Percentiles rank a stretch among this genome's conserved stretches.
phyloP scores from a whole-genome alignment of 345 rosid species.

The Triadica sebifera region DNA sequence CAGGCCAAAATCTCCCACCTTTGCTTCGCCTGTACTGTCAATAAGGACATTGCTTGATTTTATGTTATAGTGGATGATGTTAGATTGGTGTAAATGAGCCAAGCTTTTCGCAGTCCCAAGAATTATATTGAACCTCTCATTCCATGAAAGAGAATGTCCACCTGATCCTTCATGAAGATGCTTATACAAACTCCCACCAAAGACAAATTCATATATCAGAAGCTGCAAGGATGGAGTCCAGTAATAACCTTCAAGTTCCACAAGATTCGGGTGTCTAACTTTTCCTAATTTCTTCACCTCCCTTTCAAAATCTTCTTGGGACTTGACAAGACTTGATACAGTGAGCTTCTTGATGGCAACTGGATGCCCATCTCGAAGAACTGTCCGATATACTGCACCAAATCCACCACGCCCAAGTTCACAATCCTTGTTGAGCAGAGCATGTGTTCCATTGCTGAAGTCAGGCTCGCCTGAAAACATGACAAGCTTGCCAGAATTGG shows the following conservation, averaged over 20 bases:
- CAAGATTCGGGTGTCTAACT: constrained; percentile 71
- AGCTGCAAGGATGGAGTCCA: constrained; percentile 96
- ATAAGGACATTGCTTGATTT: constrained; percentile 89
- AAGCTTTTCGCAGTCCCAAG: constrained; percentile 86
- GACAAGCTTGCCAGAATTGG: constrained; percentile 96
- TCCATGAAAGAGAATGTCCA: constrained; percentile 69
- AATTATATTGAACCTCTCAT: constrained; percentile 77
- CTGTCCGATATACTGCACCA: constrained; percentile 89
- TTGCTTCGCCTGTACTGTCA: constrained; percentile 74
- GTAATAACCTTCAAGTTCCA: constrained; percentile 90
- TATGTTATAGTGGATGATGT: constrained; percentile 88
- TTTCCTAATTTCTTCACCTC: constrained; percentile 90
- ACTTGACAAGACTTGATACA: constrained; percentile 92
- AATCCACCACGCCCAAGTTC: constrained; percentile 98
- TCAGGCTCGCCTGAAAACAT: constrained; percentile 97
- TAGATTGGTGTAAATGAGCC: constrained; percentile 77
- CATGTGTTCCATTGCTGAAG: constrained; percentile 86
- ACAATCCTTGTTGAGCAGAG: constrained; percentile 92
- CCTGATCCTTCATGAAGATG: constrained; percentile 76
- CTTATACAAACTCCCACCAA: constrained; percentile 84
- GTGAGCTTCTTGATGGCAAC: constrained; percentile 98
- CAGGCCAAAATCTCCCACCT: constrained; percentile 88
- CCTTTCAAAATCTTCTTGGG: constrained; percentile 89
- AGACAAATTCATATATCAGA: constrained; percentile 77
- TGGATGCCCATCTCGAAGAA: constrained; percentile 67